These are phyloP conservation scores for Fraxinus floribunda DNA, from an alignment of 305 asterid species.

Conservation along the genomic window DNA sequence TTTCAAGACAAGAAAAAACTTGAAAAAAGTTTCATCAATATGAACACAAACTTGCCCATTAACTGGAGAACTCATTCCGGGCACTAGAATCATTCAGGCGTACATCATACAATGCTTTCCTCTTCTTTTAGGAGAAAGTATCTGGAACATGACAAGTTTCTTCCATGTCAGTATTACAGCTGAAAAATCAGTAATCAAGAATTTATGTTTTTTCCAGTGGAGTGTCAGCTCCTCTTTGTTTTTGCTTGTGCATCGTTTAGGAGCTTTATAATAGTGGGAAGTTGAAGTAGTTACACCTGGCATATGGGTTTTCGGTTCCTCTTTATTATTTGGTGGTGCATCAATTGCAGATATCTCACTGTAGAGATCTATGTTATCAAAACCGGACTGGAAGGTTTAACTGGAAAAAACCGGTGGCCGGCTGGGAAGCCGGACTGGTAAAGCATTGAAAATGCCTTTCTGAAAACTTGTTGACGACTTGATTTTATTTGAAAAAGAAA, in stretches of 20 bases:
- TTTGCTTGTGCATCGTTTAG: background rate
- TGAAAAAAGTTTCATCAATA: background rate
- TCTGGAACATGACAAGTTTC: background rate
- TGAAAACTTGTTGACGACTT: background rate
- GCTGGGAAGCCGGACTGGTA: background rate
- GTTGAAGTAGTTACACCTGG: background rate
- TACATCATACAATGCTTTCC: background rate
- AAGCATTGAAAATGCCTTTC: background rate
- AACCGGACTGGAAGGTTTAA: background rate
- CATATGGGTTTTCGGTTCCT: background rate
- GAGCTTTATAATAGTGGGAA: background rate
- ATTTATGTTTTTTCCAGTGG: background rate
- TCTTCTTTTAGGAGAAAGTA: background rate
- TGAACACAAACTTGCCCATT: background rate
- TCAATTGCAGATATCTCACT: constrained; percentile 1
- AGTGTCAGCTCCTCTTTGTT: background rate
- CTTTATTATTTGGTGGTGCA: constrained; percentile 1
- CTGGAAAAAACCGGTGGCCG: background rate
- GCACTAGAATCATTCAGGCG: background rate
- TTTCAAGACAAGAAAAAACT: background rate
- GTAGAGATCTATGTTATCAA: background rate
- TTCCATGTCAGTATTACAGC: background rate
- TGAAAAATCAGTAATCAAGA: background rate
- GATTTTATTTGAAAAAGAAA: background rate
- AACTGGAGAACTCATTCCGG: background rate